Percentiles rank a stretch among this genome's conserved stretches.
These are phyloP conservation scores for Penstemon barbatus DNA, from an alignment of 257 asterid genomes.

Conservation along the genomic window DNA sequence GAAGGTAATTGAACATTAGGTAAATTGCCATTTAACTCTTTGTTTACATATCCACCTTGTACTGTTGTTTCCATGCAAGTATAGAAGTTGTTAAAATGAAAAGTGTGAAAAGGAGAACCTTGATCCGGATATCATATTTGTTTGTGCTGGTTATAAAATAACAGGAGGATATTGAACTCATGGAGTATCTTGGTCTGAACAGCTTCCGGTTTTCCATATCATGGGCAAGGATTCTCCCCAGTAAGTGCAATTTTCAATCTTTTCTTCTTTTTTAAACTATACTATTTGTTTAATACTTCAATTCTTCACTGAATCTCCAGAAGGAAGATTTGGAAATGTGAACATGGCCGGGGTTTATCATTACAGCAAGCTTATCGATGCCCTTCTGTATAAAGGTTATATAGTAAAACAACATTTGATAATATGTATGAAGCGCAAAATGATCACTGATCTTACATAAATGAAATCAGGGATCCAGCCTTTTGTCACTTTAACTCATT, in stretches of 20 bases:
- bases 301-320: conserved; percentile 29
- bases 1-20: no score
- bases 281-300: background rate
- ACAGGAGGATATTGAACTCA: conserved; percentile 62
- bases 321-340: conserved; percentile 54
- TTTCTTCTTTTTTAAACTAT: background rate
- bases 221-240: conserved; percentile 75
- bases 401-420: no score
- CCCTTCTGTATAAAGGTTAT: conserved; percentile 48
- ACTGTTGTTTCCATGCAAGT: no score
- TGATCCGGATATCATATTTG: no score
- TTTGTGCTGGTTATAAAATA: conserved; percentile 11
- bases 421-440: no score
- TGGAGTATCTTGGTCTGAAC: conserved; percentile 58
- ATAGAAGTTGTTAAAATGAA: no score
- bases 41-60: no score
- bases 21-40: no score
- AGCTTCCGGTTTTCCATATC: conserved; percentile 70
- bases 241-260: conserved; percentile 35
- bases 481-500: conserved; percentile 56
- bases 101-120: no score
- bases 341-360: conserved; percentile 56
- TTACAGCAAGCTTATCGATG: conserved; percentile 59
- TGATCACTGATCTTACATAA: background rate
- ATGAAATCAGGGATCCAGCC: conserved; percentile 56